A percentile compares a stretch with the other conserved stretches of the same genome.
These are phyloP conservation scores for Durio zibethinus DNA, from an alignment of 345 rosid genomes.

Conservation along the genomic window DNA sequence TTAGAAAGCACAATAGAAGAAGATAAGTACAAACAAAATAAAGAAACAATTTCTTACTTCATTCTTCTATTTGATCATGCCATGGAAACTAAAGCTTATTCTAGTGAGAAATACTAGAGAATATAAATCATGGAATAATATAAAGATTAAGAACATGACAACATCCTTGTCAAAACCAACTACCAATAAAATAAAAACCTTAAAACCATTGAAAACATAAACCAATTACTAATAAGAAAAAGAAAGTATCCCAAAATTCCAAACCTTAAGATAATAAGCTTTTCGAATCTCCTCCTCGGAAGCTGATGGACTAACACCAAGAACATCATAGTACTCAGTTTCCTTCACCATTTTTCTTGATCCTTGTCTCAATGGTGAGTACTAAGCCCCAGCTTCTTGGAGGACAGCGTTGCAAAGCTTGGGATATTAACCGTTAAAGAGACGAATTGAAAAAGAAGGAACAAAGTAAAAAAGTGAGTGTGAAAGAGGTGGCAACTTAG, in stretches of 20 bases:
- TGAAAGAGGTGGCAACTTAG: constrained; percentile 12
- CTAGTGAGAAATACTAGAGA: neutral
- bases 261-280: constrained; percentile 66
- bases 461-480: constrained; percentile 3
- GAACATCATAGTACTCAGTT: constrained; percentile 69
- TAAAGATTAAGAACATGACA: neutral
- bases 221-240: neutral
- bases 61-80: neutral
- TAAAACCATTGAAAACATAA: neutral
- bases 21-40: neutral
- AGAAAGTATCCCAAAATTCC: neutral
- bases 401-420: constrained; percentile 11
- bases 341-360: constrained; percentile 54
- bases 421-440: neutral
- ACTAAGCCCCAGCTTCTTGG: constrained; percentile 6
- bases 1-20: neutral
- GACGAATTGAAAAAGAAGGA: neutral
- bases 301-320: constrained; percentile 51
- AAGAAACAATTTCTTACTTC: neutral
- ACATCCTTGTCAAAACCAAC: too few relatives aligned
- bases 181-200: too few relatives aligned
- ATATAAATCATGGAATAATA: neutral
- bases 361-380: neutral
- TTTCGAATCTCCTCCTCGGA: constrained; percentile 66
- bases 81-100: neutral